Percentiles rank a stretch among this genome's conserved stretches.
phyloP scores from a whole-genome alignment of 139 green algal species.

The Helicosporidium sp. region DNA sequence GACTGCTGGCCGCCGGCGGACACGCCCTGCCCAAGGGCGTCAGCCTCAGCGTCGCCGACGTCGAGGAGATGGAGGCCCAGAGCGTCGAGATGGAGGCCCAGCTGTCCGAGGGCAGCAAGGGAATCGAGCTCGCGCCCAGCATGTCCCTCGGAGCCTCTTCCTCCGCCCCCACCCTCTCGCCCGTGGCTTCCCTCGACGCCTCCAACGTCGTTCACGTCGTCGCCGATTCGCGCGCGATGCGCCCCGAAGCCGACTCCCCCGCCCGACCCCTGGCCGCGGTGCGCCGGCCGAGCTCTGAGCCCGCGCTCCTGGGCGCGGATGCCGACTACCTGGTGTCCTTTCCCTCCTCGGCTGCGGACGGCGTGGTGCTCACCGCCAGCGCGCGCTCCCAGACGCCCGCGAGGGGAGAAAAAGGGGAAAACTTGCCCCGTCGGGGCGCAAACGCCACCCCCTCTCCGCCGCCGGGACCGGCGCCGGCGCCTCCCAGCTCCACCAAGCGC shows the following conservation, averaged over 20 bases:
- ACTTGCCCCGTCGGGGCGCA: too few species aligned
- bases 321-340: too few species aligned
- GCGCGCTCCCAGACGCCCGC: not conserved
- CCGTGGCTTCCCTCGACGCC: not conserved
- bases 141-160: not conserved
- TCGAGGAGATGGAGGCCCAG: not conserved
- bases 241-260: not conserved
- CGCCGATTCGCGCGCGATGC: not conserved
- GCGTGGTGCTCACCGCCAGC: not conserved
- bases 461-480: too few species aligned
- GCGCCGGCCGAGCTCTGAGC: too few species aligned
- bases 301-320: too few species aligned
- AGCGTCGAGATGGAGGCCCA: too few species aligned
- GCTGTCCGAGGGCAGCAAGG: not conserved
- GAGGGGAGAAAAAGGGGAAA: too few species aligned
- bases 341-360: not conserved
- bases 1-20: constrained; percentile 21
- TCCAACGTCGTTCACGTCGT: not conserved
- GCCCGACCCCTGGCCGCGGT: constrained; percentile 4
- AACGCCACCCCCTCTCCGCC: not conserved
- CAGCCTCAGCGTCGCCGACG: not conserved
- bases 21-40: constrained; percentile 10
- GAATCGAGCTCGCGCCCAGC: not conserved
- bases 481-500: constrained; percentile 21
- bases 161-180: not conserved